Conservation (phyloP, 768 basidiomycete species). For the Amanita thiersii region DNA sequence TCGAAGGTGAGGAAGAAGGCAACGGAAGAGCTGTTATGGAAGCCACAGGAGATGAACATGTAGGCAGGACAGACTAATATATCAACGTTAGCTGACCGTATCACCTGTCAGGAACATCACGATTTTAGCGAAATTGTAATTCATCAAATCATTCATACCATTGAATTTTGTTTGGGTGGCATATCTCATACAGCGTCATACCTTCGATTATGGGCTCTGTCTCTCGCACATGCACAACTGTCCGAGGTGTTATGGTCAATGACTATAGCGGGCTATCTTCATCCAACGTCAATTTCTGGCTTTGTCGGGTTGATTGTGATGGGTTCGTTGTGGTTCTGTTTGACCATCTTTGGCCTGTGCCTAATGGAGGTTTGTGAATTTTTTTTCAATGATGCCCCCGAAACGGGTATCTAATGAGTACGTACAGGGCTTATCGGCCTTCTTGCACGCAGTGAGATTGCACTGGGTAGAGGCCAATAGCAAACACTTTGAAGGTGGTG, state of each 20-base stretch:
- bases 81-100: not conserved
- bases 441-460: slow-evolving; percentile 90
- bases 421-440: slow-evolving; percentile 84
- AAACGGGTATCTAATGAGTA: slow-evolving; percentile 8
- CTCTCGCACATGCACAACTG: slow-evolving; percentile 94
- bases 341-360: slow-evolving; percentile 77
- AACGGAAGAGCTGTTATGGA: slow-evolving; percentile 69
- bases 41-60: slow-evolving; percentile 59
- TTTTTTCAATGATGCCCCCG: slow-evolving; percentile 10
- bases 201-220: slow-evolving; percentile 94
- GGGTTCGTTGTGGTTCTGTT: slow-evolving; percentile 65
- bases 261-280: slow-evolving; percentile 63
- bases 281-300: slow-evolving; percentile 34
- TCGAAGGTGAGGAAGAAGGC: slow-evolving; percentile 79
- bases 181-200: slow-evolving; percentile 96
- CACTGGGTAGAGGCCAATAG: slow-evolving; percentile 99
- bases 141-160: slow-evolving; percentile 97
- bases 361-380: slow-evolving; percentile 81
- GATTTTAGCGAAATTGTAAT: slow-evolving; percentile 94
- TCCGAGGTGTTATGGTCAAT: slow-evolving; percentile 91
- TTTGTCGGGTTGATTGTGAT: slow-evolving; percentile 50
- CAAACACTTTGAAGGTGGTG: slow-evolving; percentile 88
- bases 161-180: slow-evolving; percentile 98
- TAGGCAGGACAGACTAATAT: slow-evolving; percentile 9
- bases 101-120: slow-evolving; percentile 55